phyloP scores from a whole-genome alignment of 306 rosid genomes.

The Hippophae tibetana region DNA sequence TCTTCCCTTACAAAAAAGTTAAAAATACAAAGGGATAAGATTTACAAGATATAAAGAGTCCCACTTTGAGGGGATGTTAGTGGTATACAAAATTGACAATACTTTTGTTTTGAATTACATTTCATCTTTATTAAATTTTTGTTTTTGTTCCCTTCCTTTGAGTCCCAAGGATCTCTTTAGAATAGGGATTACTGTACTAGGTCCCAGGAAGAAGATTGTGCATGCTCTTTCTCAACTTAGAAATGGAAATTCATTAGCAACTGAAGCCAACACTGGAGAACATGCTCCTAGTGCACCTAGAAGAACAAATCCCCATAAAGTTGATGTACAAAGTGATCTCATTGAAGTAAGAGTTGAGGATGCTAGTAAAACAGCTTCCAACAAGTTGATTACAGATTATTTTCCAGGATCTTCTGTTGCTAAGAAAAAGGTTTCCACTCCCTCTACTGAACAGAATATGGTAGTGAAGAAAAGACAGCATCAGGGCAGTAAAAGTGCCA shows the following conservation, averaged over 20 bases:
- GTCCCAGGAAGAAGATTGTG: constrained; percentile 80
- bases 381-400: constrained; percentile 79
- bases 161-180: constrained; percentile 56
- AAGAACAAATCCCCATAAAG: constrained; percentile 30
- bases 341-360: constrained; percentile 32
- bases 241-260: constrained; percentile 28
- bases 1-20: no score
- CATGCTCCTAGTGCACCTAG: constrained; percentile 18
- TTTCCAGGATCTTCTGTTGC: constrained; percentile 48
- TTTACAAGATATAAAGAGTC: no score
- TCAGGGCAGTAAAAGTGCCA: constrained; percentile 33
- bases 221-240: constrained; percentile 58
- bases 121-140: background rate
- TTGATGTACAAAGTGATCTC: constrained; percentile 26
- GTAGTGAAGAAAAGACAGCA: constrained; percentile 23
- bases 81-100: no score
- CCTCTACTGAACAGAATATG: constrained; percentile 24
- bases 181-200: constrained; percentile 76
- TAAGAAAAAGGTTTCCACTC: constrained; percentile 38
- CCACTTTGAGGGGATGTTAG: no score
- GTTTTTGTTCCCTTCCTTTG: constrained; percentile 5
- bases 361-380: constrained; percentile 39
- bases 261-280: constrained; percentile 21
- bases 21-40: no score
- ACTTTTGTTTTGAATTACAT: no score